Base-by-base conservation (phyloP, 805 yeast genomes). In the Torulaspora microellipsoides region DNA sequence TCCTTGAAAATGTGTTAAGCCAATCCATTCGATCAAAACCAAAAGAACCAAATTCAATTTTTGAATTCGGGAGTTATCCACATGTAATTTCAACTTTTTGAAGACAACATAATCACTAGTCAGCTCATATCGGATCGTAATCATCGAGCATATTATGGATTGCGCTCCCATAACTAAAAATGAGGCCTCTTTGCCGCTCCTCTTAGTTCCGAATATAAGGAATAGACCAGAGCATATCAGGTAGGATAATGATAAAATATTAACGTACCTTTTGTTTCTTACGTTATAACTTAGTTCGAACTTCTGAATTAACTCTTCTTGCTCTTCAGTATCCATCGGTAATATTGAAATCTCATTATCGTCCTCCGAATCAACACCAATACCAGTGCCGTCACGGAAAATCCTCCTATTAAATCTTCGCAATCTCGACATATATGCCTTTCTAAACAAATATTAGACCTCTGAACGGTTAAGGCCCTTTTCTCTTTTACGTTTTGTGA, bases 281-380 rank as follows among this genome's bases (percentile, higher is more conserved):
- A 40, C 9, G 29, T 39, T 39, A 36, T 59, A 60, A 9, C 49
- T 52, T 14, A 48, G 27, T 35, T 59, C 64, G 17, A 64, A 51
- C 17, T 40, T 47, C 36, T 52, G 50, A 15, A 64, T 59, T 41
- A 59, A 37, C 29, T 55, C 60, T 31, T 62, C 67, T 44, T 64
- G 68, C 23, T 63, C 68, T 11, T 55, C 62, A 3, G 54, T 51
- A 35, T 61, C 67, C 40, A 64, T 36, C 14, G 66, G 64, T 8
- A 49, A 38, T 15, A 40, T 32, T 15, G 47, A 40, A 10, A 44
- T 39, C 27, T 45, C 54, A 28, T 37, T 38, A n/a, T 40, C 55
- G 15, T 49, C 45, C 20, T 40, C 49, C 25, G 8, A 20, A 15
- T 31, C 44, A 20, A 32, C 34, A 14, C 35, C 34, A 13, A 40